Conservation (phyloP, 148 eudicot genomes). For the Bassia scoparia region DNA sequence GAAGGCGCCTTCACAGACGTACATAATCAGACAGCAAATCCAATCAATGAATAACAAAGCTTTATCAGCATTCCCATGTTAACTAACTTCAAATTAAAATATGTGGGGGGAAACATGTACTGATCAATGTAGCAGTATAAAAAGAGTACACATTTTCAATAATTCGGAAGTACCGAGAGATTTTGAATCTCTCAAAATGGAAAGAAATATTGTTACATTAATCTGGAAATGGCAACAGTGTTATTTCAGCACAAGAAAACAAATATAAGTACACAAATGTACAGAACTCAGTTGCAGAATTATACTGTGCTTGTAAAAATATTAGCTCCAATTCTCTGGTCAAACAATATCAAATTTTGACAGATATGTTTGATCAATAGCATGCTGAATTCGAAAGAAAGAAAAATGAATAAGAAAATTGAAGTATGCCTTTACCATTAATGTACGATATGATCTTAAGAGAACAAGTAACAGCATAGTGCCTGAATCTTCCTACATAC, state of each 20-base stretch:
- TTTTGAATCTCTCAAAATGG: not conserved
- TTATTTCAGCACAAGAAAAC: not conserved
- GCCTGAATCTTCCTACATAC: too few species aligned
- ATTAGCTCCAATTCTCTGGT: too few species aligned
- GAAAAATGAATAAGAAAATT: too few species aligned
- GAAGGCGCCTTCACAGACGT: not conserved
- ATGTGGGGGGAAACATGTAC: not conserved
- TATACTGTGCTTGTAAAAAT: too few species aligned
- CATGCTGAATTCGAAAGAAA: too few species aligned
- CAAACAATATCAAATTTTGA: too few species aligned
- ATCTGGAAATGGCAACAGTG: not conserved
- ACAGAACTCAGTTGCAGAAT: not conserved
- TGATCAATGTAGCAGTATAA: too few species aligned
- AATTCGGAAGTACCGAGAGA: not conserved
- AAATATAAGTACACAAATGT: not conserved
- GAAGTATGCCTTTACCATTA: too few species aligned
- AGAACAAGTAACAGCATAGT: too few species aligned
- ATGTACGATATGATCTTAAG: too few species aligned
- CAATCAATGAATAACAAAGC: too few species aligned
- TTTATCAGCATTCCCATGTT: not conserved
- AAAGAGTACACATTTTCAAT: not conserved
- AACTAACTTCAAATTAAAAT: not conserved
- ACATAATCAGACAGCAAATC: not conserved
- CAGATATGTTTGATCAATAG: too few species aligned
- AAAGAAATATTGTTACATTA: not conserved